Evolutionary conservation across 192 early-diverging fungal species (phyloP), one percentile per base, ranked within the genome.

Genomic region (Backusella australiensis): DNA sequence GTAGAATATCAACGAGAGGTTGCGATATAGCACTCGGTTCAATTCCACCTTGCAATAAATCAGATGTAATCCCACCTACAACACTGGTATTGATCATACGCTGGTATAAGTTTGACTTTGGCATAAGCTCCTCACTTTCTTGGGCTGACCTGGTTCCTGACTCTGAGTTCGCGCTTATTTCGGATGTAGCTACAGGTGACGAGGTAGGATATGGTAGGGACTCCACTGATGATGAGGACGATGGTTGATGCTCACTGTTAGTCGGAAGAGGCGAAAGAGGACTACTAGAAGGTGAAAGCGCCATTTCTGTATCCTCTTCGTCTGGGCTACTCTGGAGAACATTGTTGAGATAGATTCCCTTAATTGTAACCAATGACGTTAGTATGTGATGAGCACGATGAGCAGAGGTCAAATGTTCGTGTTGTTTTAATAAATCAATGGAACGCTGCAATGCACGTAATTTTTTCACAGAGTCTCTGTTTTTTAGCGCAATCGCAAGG

Each of bases 41-140:
- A 39, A 44, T 34, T 15, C 26, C 56, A 12, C 65, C 41, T 65
- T 52, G 41, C 6, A 69, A 66, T 23, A 78, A 44, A 35, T 78
- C 77, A 17, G 77, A 71, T 0, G 71, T 78, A 29, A 78, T 78
- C 1, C 77, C 77, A 67, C 77, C 77, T 6, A 78, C 71, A 1
- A 78, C 65, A 5, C 71, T 78, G 1, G 77, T 78, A 65, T 66
- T 73, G 34, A 78, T 78, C 65, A 78, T 78, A 26, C 75, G 66
- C 36, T 75, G 75, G 9, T 71, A 42, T 53, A 69, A 71, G 0
- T 70, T 44, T 6, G 67, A 69, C 23, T 76, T 76, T 11, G 75
- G 75, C 68, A 76, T 71, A 9, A 42, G 42, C 12, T 71, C 46
- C 9, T 35, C 75, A 15, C 35, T 21, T 26, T 63, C 21, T 63